Conservation (phyloP, 768 basidiomycete genomes). For the Cantharellus anzutake region DNA sequence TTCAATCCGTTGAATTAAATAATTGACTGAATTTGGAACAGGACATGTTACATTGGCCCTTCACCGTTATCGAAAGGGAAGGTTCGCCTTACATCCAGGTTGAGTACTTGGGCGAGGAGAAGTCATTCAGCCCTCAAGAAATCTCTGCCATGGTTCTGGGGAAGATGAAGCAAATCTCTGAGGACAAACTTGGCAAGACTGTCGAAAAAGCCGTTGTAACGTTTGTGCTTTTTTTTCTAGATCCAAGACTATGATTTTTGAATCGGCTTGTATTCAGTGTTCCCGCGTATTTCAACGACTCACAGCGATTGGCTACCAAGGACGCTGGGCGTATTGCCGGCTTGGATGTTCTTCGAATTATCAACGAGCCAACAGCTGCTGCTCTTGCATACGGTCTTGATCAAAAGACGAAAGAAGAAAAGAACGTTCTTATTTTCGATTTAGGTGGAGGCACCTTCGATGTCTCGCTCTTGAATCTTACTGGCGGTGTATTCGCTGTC, state of each 20-base stretch:
- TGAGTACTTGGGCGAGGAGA: conserved; percentile 83
- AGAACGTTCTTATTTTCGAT: conserved; percentile 99
- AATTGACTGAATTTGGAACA: conserved; percentile 30
- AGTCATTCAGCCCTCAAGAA: conserved; percentile 95
- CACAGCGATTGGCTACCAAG: conserved; percentile 97
- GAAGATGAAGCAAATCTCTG: conserved; percentile 99
- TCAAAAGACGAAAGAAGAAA: conserved; percentile 84
- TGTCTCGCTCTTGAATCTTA: conserved; percentile 96
- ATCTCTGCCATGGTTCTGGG: conserved; percentile 99
- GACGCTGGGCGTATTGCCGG: conserved; percentile 97
- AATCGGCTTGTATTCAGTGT: conserved; percentile 25
- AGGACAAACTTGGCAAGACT: conserved; percentile 95
- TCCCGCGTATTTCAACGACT: conserved; percentile 99
- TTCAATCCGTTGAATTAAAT: background rate
- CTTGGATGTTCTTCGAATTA: conserved; percentile 98
- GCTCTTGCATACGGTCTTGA: conserved; percentile 96
- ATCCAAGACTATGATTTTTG: conserved; percentile 6
- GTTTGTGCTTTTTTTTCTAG: conserved; percentile 27
- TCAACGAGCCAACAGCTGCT: conserved; percentile 99
- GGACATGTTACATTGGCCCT: conserved; percentile 97
- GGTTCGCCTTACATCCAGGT: conserved; percentile 96
- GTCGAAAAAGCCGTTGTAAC: conserved; percentile 99
- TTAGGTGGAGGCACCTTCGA: conserved; percentile 99
- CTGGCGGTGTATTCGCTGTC: conserved; percentile 94
- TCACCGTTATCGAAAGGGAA: conserved; percentile 89